Base-by-base conservation (phyloP, 352 stramenopile genomes). In the Globisporangium carolinianum region DNA sequence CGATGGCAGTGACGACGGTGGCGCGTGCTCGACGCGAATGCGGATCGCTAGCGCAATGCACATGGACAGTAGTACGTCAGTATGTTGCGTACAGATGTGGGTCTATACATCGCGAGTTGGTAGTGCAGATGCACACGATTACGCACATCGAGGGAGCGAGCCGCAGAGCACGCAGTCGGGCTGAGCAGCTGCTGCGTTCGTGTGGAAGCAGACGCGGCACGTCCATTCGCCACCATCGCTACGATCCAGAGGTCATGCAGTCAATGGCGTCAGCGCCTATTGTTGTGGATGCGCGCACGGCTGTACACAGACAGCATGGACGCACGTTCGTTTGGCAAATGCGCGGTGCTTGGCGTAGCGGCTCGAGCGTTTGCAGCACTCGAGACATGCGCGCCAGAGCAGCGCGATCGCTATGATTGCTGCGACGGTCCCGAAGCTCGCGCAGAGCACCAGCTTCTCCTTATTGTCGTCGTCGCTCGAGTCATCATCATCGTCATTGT, bases 121-220 rank as follows among this genome's bases (percentile, higher is more conserved):
- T 32, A 32, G 32, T 12, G 43, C 53, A 8, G 47, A 14, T 53
- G 10, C 14, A 35, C 49, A 42, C 37, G 17, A 17, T 32, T 32
- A 36, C n/a, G n/a, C 54, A 83, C 75, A 70, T 67, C 73, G 62
- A 49, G 55, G 50, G 14, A 59, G 51, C 12, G 74, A 76, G 24
- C 79, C 75, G 15, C 79, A 89, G 5, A 89, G 58, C 17, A 89
- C 66, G 53, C 79, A 89, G 17, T 62, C 55, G 17, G 46, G 61
- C 8, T 14, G 45, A 48, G 86, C 71, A 5, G 62, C 69, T 14
- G 63, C 63, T 51, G 87, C 72, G 53, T 89, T 89, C 11, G 62
- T 58, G 50, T 89, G 79, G 52, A 75, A 76, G 54, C 79, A 89
- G 17, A 86, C 61, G 15, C 63, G 53, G 41, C 79, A 89, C 51